Evolutionary conservation across 2,329 filamentous ascomycete genomes (phyloP), one percentile per base, ranked within the genome.

Genomic region (Colletotrichum australisinense): DNA sequence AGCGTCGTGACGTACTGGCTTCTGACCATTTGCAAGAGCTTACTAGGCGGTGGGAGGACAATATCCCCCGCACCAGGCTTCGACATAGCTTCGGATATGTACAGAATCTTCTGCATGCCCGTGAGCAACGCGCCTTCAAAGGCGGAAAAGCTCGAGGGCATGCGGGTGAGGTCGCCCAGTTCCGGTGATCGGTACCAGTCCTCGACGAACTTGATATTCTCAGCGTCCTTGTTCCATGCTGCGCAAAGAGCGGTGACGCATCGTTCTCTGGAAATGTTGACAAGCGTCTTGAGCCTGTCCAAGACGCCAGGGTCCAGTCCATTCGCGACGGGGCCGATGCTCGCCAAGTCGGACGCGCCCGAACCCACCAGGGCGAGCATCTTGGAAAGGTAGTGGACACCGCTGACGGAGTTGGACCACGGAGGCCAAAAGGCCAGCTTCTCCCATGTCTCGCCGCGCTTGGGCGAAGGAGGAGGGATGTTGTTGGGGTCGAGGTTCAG

Each of bases 401-500:
- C 96, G 72, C 95, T 97, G 28, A 98, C 86, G 0, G 95, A 95
- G 79, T 98, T 98, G 2, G 95, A 94, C 84, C 94, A 93, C 0
- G 96, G 97, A 4, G 96, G 95, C 95, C 96, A 98, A 82, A 98
- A 99, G 0, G 95, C 96, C 81, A 97, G 91, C 84, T 96, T 93
- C 79, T 98, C 97, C 95, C 95, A 98, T 0, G 92, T 86, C 77
- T 98, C 95, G 6, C 95, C 96, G 57, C 90, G 90, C 77, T 89
- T 94, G 0, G 95, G 94, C 0, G 93, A 94, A 1, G 93, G 92
- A 12, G 92, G 91, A 1, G 95, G 95, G 2, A 94, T 86, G 75
- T 94, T 95, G 79, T 90, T 93, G 0, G 91, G 87, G 79, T 98
- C 95, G 73, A 98, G 91, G 68, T 92, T 93, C 83, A 97, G 96